phyloP scores from a whole-genome alignment of 257 asterid genomes.

The Ehretia macrophylla region DNA sequence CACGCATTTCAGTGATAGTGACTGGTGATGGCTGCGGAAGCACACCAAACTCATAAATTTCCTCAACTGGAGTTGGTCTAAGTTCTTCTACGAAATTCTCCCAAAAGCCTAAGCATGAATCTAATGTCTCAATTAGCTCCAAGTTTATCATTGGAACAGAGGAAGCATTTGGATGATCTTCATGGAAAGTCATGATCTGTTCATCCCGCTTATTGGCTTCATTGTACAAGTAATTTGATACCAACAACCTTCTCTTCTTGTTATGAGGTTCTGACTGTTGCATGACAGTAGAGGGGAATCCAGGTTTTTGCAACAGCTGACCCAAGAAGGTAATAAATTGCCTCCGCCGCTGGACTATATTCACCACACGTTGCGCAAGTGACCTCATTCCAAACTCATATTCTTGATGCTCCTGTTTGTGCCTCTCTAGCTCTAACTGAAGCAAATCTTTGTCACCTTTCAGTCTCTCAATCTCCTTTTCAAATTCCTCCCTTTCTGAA shows the following conservation, averaged over 20 bases:
- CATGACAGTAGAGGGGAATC: constrained; percentile 29
- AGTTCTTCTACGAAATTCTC: constrained; percentile 45
- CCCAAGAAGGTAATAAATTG: constrained; percentile 55
- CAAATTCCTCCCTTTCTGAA: constrained; percentile 60
- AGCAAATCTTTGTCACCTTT: constrained; percentile 54
- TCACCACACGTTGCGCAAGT: constrained; percentile 41
- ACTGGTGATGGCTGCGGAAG: background rate
- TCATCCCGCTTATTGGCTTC: constrained; percentile 35
- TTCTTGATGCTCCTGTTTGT: constrained; percentile 49
- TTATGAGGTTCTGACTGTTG: constrained; percentile 39
- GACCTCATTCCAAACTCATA: constrained; percentile 39
- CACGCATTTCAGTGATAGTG: background rate
- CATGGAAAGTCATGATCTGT: constrained; percentile 37
- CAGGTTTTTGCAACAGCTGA: constrained; percentile 37
- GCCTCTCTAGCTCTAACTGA: constrained; percentile 40
- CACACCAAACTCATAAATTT: background rate
- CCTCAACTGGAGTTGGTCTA: constrained; percentile 26
- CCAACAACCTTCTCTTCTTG: constrained; percentile 68
- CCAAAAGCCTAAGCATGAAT: constrained; percentile 59
- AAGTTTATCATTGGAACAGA: constrained; percentile 37
- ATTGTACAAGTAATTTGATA: constrained; percentile 36
- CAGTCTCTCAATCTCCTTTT: constrained; percentile 58
- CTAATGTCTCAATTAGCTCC: constrained; percentile 54
- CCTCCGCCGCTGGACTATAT: constrained; percentile 39
- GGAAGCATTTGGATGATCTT: constrained; percentile 29